Conservation (phyloP, 345 rosid genomes). For the Camelina neglecta region DNA sequence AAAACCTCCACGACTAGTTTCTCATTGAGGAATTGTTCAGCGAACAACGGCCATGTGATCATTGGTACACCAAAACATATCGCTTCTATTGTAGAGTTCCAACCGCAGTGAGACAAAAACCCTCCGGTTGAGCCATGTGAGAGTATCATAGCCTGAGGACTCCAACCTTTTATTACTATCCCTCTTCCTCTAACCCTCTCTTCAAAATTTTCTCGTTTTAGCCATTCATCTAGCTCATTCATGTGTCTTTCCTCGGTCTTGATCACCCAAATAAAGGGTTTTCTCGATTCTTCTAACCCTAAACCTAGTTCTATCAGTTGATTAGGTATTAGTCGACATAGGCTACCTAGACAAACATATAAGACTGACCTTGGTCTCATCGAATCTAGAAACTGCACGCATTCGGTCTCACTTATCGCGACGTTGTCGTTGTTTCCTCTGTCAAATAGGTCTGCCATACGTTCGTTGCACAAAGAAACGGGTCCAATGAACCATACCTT, state of each 20-base stretch:
- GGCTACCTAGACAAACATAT: slow-evolving; percentile 78
- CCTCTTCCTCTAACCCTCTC: slow-evolving; percentile 68
- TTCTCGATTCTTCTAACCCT: slow-evolving; percentile 64
- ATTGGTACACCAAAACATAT: slow-evolving; percentile 64
- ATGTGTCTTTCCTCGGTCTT: slow-evolving; percentile 51
- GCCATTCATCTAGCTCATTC: slow-evolving; percentile 59
- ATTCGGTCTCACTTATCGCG: slow-evolving; percentile 46
- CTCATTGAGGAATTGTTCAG: slow-evolving; percentile 83
- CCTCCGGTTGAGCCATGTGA: slow-evolving; percentile 73
- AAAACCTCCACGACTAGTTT: slow-evolving; percentile 65
- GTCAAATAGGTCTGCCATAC: slow-evolving; percentile 52
- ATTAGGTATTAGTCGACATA: slow-evolving; percentile 64
- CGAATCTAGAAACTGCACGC: slow-evolving; percentile 62
- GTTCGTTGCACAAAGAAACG: slow-evolving; percentile 62
- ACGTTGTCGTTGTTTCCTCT: slow-evolving; percentile 71
- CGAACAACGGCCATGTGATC: slow-evolving; percentile 82
- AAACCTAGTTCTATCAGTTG: slow-evolving; percentile 70
- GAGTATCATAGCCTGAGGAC: slow-evolving; percentile 76
- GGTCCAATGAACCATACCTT: slow-evolving; percentile 88
- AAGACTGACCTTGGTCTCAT: slow-evolving; percentile 64
- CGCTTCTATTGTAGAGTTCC: slow-evolving; percentile 86
- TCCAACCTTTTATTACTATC: slow-evolving; percentile 74
- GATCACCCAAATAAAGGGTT: slow-evolving; percentile 78
- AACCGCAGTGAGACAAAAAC: slow-evolving; percentile 83
- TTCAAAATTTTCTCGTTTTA: slow-evolving; percentile 51